Conservation (phyloP, 371 early-diverging fungal genomes). For the Actinomucor elegans region DNA sequence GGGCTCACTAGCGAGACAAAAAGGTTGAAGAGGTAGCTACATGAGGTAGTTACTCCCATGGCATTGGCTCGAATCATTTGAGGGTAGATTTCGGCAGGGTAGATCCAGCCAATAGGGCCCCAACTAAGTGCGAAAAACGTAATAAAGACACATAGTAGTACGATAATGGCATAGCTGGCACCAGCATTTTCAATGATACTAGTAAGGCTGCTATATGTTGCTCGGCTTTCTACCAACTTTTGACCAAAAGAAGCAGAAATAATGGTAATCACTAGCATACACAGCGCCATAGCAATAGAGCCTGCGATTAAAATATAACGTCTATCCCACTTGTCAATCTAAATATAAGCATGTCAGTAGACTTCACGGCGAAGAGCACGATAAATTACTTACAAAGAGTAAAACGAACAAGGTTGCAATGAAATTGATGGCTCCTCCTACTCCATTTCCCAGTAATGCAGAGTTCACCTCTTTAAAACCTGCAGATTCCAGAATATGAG, state of each 20-base stretch:
- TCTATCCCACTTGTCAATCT: slow-evolving; percentile 65
- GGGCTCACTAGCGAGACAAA: slow-evolving; percentile 62
- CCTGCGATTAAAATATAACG: slow-evolving; percentile 56
- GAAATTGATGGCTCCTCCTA: slow-evolving; percentile 66
- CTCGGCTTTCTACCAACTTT: slow-evolving; percentile 43
- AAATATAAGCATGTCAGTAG: neutral
- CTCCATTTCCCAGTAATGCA: slow-evolving; percentile 62
- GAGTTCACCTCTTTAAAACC: slow-evolving; percentile 54
- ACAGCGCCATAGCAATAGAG: slow-evolving; percentile 37
- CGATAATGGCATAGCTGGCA: slow-evolving; percentile 52
- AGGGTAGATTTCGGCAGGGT: slow-evolving; percentile 65
- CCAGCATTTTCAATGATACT: neutral
- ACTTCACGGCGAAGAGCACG: neutral
- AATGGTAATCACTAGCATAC: slow-evolving; percentile 43
- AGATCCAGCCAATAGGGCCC: slow-evolving; percentile 92
- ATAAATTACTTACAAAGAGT: slow-evolving; percentile 50
- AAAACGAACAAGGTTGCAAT: slow-evolving; percentile 71
- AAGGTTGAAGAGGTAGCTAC: slow-evolving; percentile 83
- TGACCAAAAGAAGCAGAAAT: slow-evolving; percentile 44
- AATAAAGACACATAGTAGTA: slow-evolving; percentile 64
- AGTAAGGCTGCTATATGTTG: no score
- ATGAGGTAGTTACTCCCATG: slow-evolving; percentile 77
- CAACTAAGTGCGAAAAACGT: slow-evolving; percentile 78
- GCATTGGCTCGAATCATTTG: slow-evolving; percentile 75
- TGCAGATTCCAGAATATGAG: slow-evolving; percentile 64